Base-by-base conservation (phyloP, 805 yeast species). In the Candida germanica region DNA sequence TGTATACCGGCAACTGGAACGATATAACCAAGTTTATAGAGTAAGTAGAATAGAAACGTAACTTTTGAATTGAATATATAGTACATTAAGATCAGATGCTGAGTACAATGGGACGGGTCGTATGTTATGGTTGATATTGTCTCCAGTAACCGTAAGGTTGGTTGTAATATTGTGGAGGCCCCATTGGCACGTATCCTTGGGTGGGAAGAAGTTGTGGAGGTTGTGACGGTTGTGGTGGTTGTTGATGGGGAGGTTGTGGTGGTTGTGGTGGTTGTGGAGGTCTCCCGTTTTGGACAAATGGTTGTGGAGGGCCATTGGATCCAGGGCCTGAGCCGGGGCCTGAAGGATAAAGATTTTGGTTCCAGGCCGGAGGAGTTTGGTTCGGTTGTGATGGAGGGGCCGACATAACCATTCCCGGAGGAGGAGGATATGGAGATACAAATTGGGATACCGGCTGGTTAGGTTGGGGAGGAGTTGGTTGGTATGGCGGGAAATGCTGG, bases 401-500 rank as follows among this genome's bases (percentile, higher is more conserved):
- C 24, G 25, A n/a, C 20, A 29, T 6, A 15, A 17, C 22, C 4
- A 26, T 29, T 9, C 36, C 36, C 4, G 36, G 36, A 33, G 36
- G 36, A 25, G 29, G 33, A 12, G 33, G 35, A 15, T 17, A 31
- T 17, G 23, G 35, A 3, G 35, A 17, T 6, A 31, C 29, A 31
- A 16, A 16, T 33, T 36, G 46, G 8, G 42, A 40, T 24, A 36
- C 51, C 34, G 43, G 48, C 15, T 46, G 55, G 5, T 30, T 32
- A 14, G 38, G 33, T 5, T 35, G 33, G 14, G 32, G 43, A 8
- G 45, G 53, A n/a, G 55, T 56, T n/a, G 50, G 58, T 6, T 54
- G 56, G 33, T 49, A 61, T 11, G 49, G 59, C 11, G 43, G 49
- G n/a, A n/a, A n/a, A 25, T 42, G 55, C 33, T 43, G 53, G 27